Conservation (phyloP, 441 rosid species). For the Syzygium syzygioides region DNA sequence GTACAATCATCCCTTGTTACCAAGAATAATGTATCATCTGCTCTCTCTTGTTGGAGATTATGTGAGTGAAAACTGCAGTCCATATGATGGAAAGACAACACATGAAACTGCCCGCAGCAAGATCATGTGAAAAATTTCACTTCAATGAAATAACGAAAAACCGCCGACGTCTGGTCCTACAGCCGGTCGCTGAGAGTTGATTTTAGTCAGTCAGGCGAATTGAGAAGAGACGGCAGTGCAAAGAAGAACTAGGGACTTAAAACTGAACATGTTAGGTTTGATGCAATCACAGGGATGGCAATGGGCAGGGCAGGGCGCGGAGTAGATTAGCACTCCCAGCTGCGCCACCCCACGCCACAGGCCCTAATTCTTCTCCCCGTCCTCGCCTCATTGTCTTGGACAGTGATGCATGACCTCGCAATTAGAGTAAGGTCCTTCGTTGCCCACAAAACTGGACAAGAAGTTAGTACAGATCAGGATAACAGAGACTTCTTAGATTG, state of each 20-base stretch:
- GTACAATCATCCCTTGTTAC: slow-evolving; percentile 16
- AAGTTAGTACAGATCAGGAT: not conserved
- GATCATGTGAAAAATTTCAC: not conserved
- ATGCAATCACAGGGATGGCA: not conserved
- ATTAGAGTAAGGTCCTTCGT: not conserved
- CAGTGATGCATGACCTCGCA: not conserved
- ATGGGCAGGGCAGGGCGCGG: not conserved
- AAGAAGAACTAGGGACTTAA: not conserved
- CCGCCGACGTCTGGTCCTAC: not conserved
- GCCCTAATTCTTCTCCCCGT: not conserved
- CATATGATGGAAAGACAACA: not conserved
- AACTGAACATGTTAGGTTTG: not conserved
- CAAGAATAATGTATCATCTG: slow-evolving; percentile 26
- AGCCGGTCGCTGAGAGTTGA: not conserved
- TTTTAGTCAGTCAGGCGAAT: not conserved
- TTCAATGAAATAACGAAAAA: not conserved
- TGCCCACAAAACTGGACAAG: not conserved
- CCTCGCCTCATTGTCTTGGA: not conserved
- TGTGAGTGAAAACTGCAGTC: not conserved
- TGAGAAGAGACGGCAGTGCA: not conserved
- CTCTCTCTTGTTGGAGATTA: slow-evolving; percentile 7
- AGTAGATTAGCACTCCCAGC: not conserved
- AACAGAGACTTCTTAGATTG: not conserved
- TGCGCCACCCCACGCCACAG: not conserved
- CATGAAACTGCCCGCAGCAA: not conserved